Evolutionary conservation across 176 grass and related monocot genomes (phyloP).

Genomic region (Carex myosuroides): DNA sequence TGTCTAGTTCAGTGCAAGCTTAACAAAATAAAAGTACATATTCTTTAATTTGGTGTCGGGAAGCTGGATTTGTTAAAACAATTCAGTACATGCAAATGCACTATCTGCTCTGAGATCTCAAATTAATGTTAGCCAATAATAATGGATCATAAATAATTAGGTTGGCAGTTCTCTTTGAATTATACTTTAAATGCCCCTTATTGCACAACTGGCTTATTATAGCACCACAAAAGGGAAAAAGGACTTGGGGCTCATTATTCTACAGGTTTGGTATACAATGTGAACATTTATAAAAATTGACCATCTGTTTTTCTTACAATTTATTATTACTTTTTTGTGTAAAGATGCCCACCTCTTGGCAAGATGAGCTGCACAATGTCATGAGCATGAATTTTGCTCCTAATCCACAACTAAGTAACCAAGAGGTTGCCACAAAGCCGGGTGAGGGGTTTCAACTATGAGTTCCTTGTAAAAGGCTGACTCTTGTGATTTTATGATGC

Average conservation of each 20-base stretch:
- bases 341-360: slow-evolving; percentile 19
- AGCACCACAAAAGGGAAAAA: neutral
- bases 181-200: slow-evolving; percentile 6
- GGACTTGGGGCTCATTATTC: neutral
- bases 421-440: slow-evolving; percentile 15
- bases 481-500: neutral
- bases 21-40: neutral
- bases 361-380: slow-evolving; percentile 26
- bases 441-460: slow-evolving; percentile 19
- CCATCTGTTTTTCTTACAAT: slow-evolving; percentile 11
- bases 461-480: neutral
- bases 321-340: neutral
- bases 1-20: neutral
- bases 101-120: neutral
- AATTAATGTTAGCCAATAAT: slow-evolving; percentile 18
- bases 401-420: neutral
- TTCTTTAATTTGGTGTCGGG: neutral
- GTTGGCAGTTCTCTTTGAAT: slow-evolving; percentile 1
- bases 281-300: neutral
- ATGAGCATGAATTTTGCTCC: slow-evolving; percentile 27
- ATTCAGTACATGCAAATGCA: neutral
- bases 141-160: slow-evolving; percentile 16
- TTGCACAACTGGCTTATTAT: slow-evolving; percentile 10
- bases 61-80: neutral
- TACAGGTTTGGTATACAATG: neutral